Percentiles rank a stretch among this genome's conserved stretches.
phyloP scores from a whole-genome alignment of 495 filamentous ascomycete genomes.

The Hypoxylon intermedium region DNA sequence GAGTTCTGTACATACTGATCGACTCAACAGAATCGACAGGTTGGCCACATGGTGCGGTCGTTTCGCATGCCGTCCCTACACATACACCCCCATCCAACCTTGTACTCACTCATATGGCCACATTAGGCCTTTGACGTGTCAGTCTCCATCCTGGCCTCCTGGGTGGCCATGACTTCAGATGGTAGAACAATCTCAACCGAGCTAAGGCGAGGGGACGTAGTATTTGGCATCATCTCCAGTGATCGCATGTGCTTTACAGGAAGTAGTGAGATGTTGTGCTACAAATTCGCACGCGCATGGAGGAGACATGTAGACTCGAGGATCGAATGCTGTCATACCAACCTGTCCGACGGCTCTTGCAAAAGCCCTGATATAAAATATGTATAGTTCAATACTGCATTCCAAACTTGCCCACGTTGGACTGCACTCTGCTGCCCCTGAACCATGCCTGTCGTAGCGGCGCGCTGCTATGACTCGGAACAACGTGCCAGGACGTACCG shows the following conservation, averaged over 20 bases:
- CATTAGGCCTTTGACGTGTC: constrained; percentile 37
- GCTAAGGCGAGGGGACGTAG: constrained; percentile 37
- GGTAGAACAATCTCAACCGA: constrained; percentile 35
- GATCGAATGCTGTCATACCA: constrained; percentile 21
- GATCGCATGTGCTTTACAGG: constrained; percentile 29
- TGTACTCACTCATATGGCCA: constrained; percentile 40
- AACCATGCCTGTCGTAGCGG: constrained; percentile 10
- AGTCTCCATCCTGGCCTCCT: constrained; percentile 33
- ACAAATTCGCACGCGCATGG: constrained; percentile 33
- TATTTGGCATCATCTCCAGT: constrained; percentile 29
- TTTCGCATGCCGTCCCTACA: constrained; percentile 37
- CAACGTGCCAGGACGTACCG: too few relatives aligned
- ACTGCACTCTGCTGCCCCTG: constrained; percentile 9
- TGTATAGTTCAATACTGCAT: constrained; percentile 7
- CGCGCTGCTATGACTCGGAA: constrained; percentile 10
- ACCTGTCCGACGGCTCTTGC: constrained; percentile 15
- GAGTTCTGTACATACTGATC: constrained; percentile 38
- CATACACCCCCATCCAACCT: constrained; percentile 37
- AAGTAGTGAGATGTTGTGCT: constrained; percentile 40
- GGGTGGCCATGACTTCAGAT: constrained; percentile 34
- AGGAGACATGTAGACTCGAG: constrained; percentile 12
- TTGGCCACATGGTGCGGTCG: constrained; percentile 40
- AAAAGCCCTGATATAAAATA: constrained; percentile 16
- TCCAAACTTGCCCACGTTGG: background rate
- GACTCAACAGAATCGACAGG: constrained; percentile 36